Evolutionary conservation across 2,329 filamentous ascomycete species (phyloP).

Genomic region (Fusarium dlaminii): DNA sequence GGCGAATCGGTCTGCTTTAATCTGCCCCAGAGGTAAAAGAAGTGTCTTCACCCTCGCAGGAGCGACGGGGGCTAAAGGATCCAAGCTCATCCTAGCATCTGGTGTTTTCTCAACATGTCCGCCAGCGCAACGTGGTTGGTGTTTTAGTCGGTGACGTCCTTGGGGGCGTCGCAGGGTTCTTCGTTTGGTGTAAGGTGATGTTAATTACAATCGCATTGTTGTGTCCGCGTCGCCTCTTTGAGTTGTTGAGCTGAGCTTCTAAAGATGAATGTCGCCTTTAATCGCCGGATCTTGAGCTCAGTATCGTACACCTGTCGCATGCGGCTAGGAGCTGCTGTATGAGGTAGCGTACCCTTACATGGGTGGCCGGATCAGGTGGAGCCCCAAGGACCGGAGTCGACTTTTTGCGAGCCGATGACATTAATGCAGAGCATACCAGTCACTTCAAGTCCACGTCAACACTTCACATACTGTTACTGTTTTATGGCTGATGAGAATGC

Average conservation of each 20-base stretch:
- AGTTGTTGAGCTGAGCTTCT: conserved; percentile 3
- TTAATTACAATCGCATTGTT: conserved; percentile 30
- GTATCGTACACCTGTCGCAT: conserved; percentile 45
- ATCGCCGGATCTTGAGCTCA: conserved; percentile 27
- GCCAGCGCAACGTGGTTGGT: conserved; percentile 29
- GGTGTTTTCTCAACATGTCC: conserved; percentile 48
- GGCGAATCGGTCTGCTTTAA: conserved; percentile 82
- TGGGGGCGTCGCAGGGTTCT: conserved; percentile 14
- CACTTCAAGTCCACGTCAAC: conserved; percentile 4
- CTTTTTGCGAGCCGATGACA: conserved; percentile 43
- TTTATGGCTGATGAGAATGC: neutral
- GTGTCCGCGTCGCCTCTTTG: neutral
- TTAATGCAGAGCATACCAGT: conserved; percentile 12
- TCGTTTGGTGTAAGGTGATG: neutral
- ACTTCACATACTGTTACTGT: neutral
- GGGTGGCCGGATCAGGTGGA: conserved; percentile 35
- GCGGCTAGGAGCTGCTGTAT: conserved; percentile 40
- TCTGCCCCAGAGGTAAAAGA: conserved; percentile 85
- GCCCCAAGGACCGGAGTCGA: conserved; percentile 36
- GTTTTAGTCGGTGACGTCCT: conserved; percentile 29
- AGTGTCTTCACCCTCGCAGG: conserved; percentile 90
- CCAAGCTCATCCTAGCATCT: conserved; percentile 80
- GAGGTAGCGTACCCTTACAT: conserved; percentile 28
- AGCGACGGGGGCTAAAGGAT: conserved; percentile 89
- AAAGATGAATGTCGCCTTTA: conserved; percentile 7